These are phyloP conservation scores for Ceriops zippeliana DNA, from an alignment of 345 rosid genomes.

Conservation along the genomic window DNA sequence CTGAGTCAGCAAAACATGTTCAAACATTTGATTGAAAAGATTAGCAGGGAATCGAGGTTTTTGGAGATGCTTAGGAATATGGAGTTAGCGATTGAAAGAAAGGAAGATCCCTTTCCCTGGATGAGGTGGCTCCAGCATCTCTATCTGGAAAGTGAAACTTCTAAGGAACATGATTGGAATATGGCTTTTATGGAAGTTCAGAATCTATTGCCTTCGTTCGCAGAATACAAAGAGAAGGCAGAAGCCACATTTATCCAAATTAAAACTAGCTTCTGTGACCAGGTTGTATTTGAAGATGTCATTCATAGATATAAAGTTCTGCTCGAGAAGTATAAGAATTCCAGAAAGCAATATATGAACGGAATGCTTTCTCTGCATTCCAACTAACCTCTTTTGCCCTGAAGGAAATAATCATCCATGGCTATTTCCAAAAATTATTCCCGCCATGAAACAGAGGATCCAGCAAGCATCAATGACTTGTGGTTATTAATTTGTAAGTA, in stretches of 20 bases:
- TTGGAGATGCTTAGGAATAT: conserved; percentile 29
- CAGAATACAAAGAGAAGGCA: conserved; percentile 25
- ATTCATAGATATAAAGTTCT: conserved; percentile 28
- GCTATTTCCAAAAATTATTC: too few species aligned
- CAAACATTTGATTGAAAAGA: conserved; percentile 29
- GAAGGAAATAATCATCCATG: not conserved
- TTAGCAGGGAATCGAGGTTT: conserved; percentile 24
- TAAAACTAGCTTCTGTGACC: conserved; percentile 41
- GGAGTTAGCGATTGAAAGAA: conserved; percentile 26
- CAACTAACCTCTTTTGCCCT: conserved; percentile 9
- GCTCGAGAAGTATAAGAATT: conserved; percentile 42
- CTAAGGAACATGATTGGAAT: conserved; percentile 15
- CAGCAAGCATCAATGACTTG: too few species aligned
- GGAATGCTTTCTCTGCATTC: conserved; percentile 54
- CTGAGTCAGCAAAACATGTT: conserved; percentile 40
- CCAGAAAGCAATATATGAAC: conserved; percentile 47
- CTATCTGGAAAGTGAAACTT: conserved; percentile 16
- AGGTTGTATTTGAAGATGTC: conserved; percentile 37
- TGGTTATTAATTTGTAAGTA: too few species aligned
- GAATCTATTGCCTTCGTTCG: conserved; percentile 17
- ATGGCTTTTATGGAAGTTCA: conserved; percentile 17
- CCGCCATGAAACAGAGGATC: too few species aligned
- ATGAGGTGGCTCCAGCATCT: conserved; percentile 46
- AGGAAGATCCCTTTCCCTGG: conserved; percentile 35
- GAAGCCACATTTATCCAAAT: conserved; percentile 32